phyloP scores from a whole-genome alignment of 768 basidiomycete species.

The Lactarius sp. region DNA sequence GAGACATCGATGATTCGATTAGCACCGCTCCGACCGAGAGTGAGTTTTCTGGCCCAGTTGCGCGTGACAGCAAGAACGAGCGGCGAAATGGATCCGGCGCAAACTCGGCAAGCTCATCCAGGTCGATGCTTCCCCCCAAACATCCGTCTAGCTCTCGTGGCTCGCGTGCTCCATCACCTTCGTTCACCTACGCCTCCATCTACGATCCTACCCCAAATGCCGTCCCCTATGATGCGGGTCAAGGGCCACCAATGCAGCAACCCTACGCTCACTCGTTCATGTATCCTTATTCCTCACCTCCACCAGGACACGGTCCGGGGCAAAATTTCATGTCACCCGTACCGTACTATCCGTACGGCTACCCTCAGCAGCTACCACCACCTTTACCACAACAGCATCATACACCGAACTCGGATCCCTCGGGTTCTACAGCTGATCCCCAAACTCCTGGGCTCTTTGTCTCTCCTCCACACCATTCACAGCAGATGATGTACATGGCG shows the following conservation, averaged over 20 bases:
- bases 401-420: slow-evolving; percentile 30
- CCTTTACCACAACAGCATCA: slow-evolving; percentile 16
- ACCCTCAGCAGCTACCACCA: slow-evolving; percentile 15
- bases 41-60: slow-evolving; percentile 64
- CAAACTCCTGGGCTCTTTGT: slow-evolving; percentile 12
- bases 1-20: slow-evolving; percentile 61
- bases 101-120: slow-evolving; percentile 50
- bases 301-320: slow-evolving; percentile 22
- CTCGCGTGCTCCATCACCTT: slow-evolving; percentile 70
- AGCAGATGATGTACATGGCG: slow-evolving; percentile 35
- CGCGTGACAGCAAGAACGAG: slow-evolving; percentile 52
- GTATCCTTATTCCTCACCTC: slow-evolving; percentile 34
- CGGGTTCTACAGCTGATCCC: slow-evolving; percentile 20
- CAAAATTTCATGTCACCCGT: slow-evolving; percentile 27
- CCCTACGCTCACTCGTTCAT: slow-evolving; percentile 28
- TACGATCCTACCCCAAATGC: slow-evolving; percentile 53
- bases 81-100: slow-evolving; percentile 40
- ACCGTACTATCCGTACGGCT: slow-evolving; percentile 22
- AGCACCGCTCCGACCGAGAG: slow-evolving; percentile 77
- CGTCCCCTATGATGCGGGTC: slow-evolving; percentile 30
- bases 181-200: slow-evolving; percentile 67
- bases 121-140: slow-evolving; percentile 51
- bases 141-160: slow-evolving; percentile 55
- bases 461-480: slow-evolving; percentile 32
- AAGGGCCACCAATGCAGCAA: slow-evolving; percentile 31